Evolutionary conservation across 441 rosid species (phyloP).

Genomic region (Rhodomyrtus psidioides): DNA sequence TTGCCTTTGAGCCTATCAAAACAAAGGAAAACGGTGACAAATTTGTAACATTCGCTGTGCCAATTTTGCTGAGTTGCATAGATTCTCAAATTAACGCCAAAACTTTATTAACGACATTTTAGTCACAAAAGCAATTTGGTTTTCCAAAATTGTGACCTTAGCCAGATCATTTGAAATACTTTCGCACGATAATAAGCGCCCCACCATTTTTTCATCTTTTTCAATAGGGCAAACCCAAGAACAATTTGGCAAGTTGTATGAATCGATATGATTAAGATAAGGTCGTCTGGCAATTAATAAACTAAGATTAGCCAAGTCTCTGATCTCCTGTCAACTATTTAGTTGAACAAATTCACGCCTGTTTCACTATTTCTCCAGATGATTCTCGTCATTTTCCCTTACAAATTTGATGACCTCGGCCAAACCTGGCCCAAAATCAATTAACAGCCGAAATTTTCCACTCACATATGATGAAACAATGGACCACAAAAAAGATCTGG

Average conservation of each 20-base stretch:
- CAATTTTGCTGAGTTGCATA: no score
- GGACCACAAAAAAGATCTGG: not conserved
- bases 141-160: not conserved
- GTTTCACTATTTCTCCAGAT: not conserved
- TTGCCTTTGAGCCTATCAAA: not conserved
- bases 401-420: not conserved
- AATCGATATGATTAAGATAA: not conserved
- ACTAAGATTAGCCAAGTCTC: not conserved
- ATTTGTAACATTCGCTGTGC: not conserved
- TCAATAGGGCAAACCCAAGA: not conserved
- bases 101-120: not conserved
- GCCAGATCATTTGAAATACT: not conserved
- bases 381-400: not conserved
- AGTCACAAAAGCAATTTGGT: not conserved
- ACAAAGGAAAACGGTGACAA: not conserved
- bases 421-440: not conserved
- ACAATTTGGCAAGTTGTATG: not conserved
- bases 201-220: not conserved
- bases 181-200: not conserved
- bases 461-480: not conserved
- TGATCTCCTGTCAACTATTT: not conserved
- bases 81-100: not conserved
- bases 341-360: not conserved
- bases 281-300: not conserved
- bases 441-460: not conserved